A percentile compares a stretch with the other conserved stretches of the same genome.
Evolutionary conservation across 805 yeast species (phyloP).

Genomic region (Millerago galiae): DNA sequence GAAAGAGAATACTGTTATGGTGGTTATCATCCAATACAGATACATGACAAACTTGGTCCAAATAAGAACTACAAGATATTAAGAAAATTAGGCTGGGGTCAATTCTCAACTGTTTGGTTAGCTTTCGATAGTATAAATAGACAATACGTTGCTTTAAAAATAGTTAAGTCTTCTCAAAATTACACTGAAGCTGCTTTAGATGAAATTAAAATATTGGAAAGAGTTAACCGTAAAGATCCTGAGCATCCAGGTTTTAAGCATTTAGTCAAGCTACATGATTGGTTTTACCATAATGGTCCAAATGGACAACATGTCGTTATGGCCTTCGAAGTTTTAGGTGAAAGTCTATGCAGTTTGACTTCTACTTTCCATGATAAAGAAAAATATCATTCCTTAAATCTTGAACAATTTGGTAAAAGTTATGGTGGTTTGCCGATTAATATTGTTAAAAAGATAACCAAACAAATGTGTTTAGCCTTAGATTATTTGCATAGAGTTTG

Average conservation of each 20-base stretch:
- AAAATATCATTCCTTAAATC: not conserved
- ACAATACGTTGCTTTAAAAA: conserved; percentile 54
- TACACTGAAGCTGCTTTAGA: conserved; percentile 61
- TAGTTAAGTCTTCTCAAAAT: conserved; percentile 47
- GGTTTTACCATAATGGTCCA: conserved; percentile 52
- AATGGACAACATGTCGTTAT: conserved; percentile 60
- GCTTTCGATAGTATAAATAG: conserved; percentile 35
- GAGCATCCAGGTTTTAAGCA: conserved; percentile 45
- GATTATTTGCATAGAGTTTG: conserved; percentile 56
- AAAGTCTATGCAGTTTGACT: conserved; percentile 46
- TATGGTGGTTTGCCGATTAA: conserved; percentile 50
- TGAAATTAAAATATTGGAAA: conserved; percentile 47
- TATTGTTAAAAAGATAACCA: conserved; percentile 49
- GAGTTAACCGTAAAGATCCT: conserved; percentile 24
- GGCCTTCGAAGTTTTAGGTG: conserved; percentile 63
- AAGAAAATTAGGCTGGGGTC: conserved; percentile 67
- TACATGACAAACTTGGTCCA: conserved; percentile 47
- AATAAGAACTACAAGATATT: conserved; percentile 39
- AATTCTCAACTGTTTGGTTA: conserved; percentile 67
- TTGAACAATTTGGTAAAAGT: conserved; percentile 28
- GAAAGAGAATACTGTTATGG: conserved; percentile 48
- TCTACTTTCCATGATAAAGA: conserved; percentile 29
- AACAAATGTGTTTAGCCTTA: conserved; percentile 47
- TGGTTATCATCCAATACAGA: conserved; percentile 58
- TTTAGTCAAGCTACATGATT: conserved; percentile 47